Conservation (phyloP, 345 rosid species). For the Psidium friedrichsthalianum region DNA sequence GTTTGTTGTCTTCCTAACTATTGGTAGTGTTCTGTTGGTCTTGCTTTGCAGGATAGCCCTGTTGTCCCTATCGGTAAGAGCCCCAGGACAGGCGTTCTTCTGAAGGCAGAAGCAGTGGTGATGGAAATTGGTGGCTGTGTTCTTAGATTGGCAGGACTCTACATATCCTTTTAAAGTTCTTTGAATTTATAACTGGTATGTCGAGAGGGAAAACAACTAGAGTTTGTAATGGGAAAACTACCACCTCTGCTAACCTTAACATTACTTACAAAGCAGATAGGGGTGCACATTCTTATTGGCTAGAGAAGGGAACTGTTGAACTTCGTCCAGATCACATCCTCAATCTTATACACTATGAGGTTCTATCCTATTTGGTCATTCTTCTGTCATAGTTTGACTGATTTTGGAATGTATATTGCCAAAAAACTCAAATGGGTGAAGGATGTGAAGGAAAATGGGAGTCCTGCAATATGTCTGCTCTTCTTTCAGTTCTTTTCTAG, state of each 20-base stretch:
- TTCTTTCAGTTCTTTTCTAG: background rate
- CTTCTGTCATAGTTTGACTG: background rate
- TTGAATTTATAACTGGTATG: background rate
- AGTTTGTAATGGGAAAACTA: background rate
- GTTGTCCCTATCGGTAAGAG: slow-evolving; percentile 76
- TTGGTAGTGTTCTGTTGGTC: background rate
- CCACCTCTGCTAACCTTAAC: slow-evolving; percentile 31
- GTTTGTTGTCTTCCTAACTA: background rate
- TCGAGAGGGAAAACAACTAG: background rate
- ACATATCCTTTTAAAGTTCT: slow-evolving; percentile 63
- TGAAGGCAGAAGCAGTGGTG: slow-evolving; percentile 70
- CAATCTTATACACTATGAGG: slow-evolving; percentile 97
- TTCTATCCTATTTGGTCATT: background rate
- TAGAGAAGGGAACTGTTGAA: slow-evolving; percentile 60
- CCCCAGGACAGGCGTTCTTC: slow-evolving; percentile 75
- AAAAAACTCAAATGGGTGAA: background rate
- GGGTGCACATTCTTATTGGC: slow-evolving; percentile 91
- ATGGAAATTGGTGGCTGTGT: slow-evolving; percentile 69
- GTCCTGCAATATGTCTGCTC: background rate
- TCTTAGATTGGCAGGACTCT: slow-evolving; percentile 85
- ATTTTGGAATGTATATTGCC: background rate
- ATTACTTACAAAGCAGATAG: slow-evolving; percentile 58
- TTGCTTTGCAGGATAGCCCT: slow-evolving; percentile 55
- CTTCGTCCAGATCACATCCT: slow-evolving; percentile 81
- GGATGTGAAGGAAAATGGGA: background rate